Evolutionary conservation across 495 filamentous ascomycete genomes (phyloP).

Genomic region (Neurospora pannonica): DNA sequence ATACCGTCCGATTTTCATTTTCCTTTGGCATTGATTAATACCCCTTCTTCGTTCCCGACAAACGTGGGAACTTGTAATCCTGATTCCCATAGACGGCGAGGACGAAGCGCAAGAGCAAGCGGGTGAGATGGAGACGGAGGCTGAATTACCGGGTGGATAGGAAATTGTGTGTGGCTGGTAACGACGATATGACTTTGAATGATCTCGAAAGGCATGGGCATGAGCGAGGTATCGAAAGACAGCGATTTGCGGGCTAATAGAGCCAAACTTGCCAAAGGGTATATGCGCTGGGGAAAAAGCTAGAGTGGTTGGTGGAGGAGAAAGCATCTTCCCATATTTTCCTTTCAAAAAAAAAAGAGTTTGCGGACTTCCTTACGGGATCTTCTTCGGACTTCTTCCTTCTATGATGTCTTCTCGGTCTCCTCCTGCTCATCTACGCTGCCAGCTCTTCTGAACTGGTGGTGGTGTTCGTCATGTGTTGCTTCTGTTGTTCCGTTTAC

Average conservation of each 20-base stretch:
- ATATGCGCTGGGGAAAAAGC: background rate
- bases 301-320: constrained; percentile 5
- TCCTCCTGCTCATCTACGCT: constrained; percentile 53
- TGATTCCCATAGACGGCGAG: background rate
- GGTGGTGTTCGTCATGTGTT: constrained; percentile 11
- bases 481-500: constrained; percentile 5
- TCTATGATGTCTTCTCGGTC: constrained; percentile 37
- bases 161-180: constrained; percentile 1
- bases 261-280: background rate
- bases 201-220: background rate
- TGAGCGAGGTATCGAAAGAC: background rate
- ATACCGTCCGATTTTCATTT: background rate
- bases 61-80: background rate
- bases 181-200: constrained; percentile 1
- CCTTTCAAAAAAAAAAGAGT: background rate
- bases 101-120: background rate
- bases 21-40: constrained; percentile 1
- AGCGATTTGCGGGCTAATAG: background rate
- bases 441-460: constrained; percentile 35
- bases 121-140: constrained; percentile 1
- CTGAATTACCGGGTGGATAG: background rate
- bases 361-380: background rate
- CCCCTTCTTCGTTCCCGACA: background rate
- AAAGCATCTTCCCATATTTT: background rate
- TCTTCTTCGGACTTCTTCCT: constrained; percentile 4